Percentiles rank a stretch among this genome's conserved stretches.
Conservation (phyloP, 73 alveolate species). For the Blepharisma stoltei region DNA sequence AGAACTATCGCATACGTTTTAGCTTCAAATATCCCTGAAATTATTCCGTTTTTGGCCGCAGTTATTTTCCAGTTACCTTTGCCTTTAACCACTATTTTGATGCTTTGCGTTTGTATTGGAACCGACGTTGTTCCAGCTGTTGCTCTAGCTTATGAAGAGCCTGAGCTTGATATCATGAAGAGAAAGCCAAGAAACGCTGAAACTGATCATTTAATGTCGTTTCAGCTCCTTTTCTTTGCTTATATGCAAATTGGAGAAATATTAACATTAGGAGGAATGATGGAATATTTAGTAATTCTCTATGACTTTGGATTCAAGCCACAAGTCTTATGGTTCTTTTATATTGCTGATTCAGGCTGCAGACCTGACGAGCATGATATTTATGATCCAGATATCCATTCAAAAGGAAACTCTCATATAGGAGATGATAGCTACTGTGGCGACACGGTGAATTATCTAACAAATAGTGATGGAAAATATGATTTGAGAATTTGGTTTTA, state of each 20-base stretch:
- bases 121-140: conserved; percentile 91
- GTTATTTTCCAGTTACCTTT: conserved; percentile 77
- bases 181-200: conserved; percentile 87
- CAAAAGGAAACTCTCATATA: conserved; percentile 30
- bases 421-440: conserved; percentile 15
- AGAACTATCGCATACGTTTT: conserved; percentile 73
- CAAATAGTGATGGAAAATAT: conserved; percentile 21
- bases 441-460: background rate
- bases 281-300: conserved; percentile 70
- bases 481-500: conserved; percentile 24
- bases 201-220: conserved; percentile 78
- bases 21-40: conserved; percentile 83
- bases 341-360: background rate
- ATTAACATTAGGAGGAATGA: conserved; percentile 71
- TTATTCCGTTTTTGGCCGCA: conserved; percentile 75
- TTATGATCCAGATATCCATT: conserved; percentile 32
- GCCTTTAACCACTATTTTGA: conserved; percentile 78
- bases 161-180: conserved; percentile 90
- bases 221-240: conserved; percentile 64
- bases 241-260: conserved; percentile 70
- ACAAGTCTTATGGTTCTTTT: background rate
- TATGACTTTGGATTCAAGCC: conserved; percentile 86
- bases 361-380: conserved; percentile 37
- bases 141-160: conserved; percentile 89
- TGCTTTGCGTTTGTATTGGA: conserved; percentile 76